phyloP scores from a whole-genome alignment of 371 early-diverging fungal genomes.

The Rhizopus arrhizus region DNA sequence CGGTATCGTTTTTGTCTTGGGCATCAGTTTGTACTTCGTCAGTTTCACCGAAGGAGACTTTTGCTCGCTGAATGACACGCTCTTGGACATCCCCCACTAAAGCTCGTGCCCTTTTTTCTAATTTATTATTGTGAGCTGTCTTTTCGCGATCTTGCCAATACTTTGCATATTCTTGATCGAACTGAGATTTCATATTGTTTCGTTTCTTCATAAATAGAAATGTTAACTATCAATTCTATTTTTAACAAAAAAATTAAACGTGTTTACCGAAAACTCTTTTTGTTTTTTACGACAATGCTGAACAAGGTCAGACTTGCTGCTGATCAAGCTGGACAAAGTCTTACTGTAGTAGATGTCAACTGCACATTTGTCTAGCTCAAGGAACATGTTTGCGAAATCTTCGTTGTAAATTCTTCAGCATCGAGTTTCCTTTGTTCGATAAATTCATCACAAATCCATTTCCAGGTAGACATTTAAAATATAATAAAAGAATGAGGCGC shows the following conservation, averaged over 20 bases:
- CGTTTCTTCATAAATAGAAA: slow-evolving; percentile 4
- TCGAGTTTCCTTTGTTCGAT: too few species aligned
- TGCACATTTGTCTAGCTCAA: too few species aligned
- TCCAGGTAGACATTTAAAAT: too few species aligned
- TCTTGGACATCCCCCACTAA: slow-evolving; percentile 5
- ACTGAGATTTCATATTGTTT: slow-evolving; percentile 2
- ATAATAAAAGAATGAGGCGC: too few species aligned
- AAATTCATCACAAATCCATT: too few species aligned
- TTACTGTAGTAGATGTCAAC: slow-evolving; percentile 1
- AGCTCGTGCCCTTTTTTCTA: slow-evolving; percentile 4
- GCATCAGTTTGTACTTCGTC: slow-evolving; percentile 2
- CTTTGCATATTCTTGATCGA: slow-evolving; percentile 4
- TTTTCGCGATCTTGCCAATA: slow-evolving; percentile 7
- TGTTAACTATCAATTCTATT: slow-evolving; percentile 3
- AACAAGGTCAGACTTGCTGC: neutral
- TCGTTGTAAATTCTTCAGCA: too few species aligned
- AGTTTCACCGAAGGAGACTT: slow-evolving; percentile 6
- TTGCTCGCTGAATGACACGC: slow-evolving; percentile 3
- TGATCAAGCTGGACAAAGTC: slow-evolving; percentile 2
- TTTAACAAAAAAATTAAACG: slow-evolving; percentile 6
- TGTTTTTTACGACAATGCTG: neutral
- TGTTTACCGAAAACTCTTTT: slow-evolving; percentile 1
- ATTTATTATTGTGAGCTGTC: slow-evolving; percentile 9
- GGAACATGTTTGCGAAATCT: too few species aligned
- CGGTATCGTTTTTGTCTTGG: slow-evolving; percentile 6